A percentile compares a stretch with the other conserved stretches of the same genome.
These are phyloP conservation scores for Piedraia hortae DNA, from an alignment of 2,329 filamentous ascomycete species.

Conservation along the genomic window DNA sequence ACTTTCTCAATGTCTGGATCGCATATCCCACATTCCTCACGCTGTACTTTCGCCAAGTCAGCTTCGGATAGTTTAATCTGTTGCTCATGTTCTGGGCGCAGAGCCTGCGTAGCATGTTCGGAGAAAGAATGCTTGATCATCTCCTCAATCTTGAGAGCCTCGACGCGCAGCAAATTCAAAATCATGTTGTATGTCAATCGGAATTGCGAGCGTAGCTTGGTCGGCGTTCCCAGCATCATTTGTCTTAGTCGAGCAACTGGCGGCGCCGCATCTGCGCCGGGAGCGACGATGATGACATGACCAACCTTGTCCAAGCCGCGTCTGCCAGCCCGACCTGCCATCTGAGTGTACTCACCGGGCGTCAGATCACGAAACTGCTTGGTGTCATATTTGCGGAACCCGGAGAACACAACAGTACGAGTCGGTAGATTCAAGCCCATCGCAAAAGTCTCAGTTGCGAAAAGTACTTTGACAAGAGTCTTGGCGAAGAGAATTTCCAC, in stretches of 20 bases:
- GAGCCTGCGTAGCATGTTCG: slow-evolving; percentile 83
- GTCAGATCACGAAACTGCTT: slow-evolving; percentile 72
- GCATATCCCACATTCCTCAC: slow-evolving; percentile 58
- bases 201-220: slow-evolving; percentile 87
- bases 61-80: slow-evolving; percentile 78
- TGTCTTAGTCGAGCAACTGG: slow-evolving; percentile 56
- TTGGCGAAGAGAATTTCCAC: slow-evolving; percentile 92
- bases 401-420: slow-evolving; percentile 88
- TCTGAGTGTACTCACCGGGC: slow-evolving; percentile 92
- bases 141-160: slow-evolving; percentile 93
- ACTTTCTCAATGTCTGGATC: slow-evolving; percentile 54
- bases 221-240: slow-evolving; percentile 91
- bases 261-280: slow-evolving; percentile 64
- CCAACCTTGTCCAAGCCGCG: slow-evolving; percentile 81
- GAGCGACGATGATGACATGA: slow-evolving; percentile 70
- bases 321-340: slow-evolving; percentile 84
- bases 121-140: slow-evolving; percentile 99
- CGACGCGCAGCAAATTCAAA: slow-evolving; percentile 73
- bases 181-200: slow-evolving; percentile 99
- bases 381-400: slow-evolving; percentile 87
- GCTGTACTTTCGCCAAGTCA: slow-evolving; percentile 68
- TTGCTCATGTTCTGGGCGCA: slow-evolving; percentile 86
- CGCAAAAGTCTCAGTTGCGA: slow-evolving; percentile 93
- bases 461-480: slow-evolving; percentile 84
- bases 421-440: slow-evolving; percentile 95